Conservation (phyloP, 805 yeast genomes). For the Wickerhamomyces alni region DNA sequence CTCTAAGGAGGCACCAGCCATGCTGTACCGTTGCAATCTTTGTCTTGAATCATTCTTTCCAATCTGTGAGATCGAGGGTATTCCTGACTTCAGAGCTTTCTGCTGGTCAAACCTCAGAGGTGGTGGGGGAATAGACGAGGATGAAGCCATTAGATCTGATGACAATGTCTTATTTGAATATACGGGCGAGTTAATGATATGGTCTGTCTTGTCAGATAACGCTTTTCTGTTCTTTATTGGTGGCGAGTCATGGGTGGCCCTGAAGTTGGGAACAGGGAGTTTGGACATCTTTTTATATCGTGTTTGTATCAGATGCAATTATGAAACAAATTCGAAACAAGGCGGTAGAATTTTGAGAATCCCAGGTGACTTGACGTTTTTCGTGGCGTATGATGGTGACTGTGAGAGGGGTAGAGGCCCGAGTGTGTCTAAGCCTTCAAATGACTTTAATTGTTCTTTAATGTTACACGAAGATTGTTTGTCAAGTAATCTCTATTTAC, state of each 20-base stretch:
- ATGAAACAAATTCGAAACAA: background rate
- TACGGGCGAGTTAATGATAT: conserved; percentile 16
- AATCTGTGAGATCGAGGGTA: background rate
- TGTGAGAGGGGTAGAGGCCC: too few relatives aligned
- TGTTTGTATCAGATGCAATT: background rate
- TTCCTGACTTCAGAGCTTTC: background rate
- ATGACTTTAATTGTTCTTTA: too few relatives aligned
- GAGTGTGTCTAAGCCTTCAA: too few relatives aligned
- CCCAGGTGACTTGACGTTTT: too few relatives aligned
- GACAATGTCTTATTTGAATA: conserved; percentile 1
- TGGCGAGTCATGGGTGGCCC: conserved; percentile 12
- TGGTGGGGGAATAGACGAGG: background rate
- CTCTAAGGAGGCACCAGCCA: conserved; percentile 1
- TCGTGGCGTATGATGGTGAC: too few relatives aligned
- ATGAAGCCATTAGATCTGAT: background rate
- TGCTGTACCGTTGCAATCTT: background rate
- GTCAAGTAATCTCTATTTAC: too few relatives aligned
- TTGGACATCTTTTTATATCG: conserved; percentile 7
- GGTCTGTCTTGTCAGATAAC: conserved; percentile 11
- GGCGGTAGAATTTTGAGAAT: too few relatives aligned
- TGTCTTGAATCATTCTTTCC: background rate
- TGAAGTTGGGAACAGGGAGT: conserved; percentile 7
- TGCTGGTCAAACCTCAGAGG: background rate
- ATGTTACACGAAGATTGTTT: too few relatives aligned
- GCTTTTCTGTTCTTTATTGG: conserved; percentile 21